Percentiles rank a stretch among this genome's conserved stretches.
Conservation (phyloP, 164 flowering plant genomes). For the Echeveria elegans region DNA sequence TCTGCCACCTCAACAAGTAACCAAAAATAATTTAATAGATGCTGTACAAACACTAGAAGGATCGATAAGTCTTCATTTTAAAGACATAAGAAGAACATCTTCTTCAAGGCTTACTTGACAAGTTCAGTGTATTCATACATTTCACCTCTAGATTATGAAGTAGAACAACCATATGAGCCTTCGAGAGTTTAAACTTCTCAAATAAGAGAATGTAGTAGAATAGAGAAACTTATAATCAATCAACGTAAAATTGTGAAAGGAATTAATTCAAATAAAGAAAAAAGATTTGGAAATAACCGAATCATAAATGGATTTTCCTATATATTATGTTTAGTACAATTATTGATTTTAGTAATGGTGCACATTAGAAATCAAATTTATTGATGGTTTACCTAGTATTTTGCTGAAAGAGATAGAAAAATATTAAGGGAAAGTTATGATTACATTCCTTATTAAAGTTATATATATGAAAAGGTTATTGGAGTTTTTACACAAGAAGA, state of each 20-base stretch:
- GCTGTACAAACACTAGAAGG: neutral
- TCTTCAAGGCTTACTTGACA: neutral
- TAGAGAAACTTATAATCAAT: neutral
- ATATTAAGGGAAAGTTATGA: too few species aligned
- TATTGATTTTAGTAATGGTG: too few species aligned
- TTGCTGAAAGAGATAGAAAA: too few species aligned
- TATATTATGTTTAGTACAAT: too few species aligned
- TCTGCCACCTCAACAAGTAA: neutral
- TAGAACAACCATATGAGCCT: neutral
- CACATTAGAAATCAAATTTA: too few species aligned
- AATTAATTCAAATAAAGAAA: neutral
- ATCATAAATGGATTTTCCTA: too few species aligned
- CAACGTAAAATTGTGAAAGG: neutral
- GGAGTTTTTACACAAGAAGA: too few species aligned
- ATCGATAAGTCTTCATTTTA: neutral
- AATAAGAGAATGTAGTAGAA: neutral
- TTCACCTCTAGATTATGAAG: neutral
- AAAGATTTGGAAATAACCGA: too few species aligned
- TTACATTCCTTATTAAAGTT: too few species aligned
- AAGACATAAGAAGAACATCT: neutral
- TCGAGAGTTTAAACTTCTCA: neutral
- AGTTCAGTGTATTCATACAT: neutral
- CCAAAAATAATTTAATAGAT: neutral
- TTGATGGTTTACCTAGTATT: too few species aligned
- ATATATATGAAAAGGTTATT: too few species aligned